These are phyloP conservation scores for Candida sojae DNA, from an alignment of 1,139 yeast genomes.

Conservation along the genomic window DNA sequence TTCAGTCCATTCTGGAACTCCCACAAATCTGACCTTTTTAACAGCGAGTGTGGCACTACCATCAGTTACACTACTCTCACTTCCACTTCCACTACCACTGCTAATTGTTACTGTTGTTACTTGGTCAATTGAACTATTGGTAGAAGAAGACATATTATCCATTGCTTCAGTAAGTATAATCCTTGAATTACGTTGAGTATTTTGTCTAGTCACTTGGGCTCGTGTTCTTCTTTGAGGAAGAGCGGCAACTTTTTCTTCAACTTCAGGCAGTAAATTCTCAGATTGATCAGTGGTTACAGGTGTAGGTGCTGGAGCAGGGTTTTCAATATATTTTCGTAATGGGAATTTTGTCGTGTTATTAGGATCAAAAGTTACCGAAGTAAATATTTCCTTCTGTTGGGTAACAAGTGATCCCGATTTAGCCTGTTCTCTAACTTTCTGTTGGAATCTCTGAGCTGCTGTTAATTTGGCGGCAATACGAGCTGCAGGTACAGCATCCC, in stretches of 20 bases:
- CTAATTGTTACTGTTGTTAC: background rate
- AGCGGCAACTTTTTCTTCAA: background rate
- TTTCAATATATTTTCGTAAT: constrained; percentile 23
- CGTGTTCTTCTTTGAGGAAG: constrained; percentile 20
- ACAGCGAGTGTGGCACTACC: constrained; percentile 7
- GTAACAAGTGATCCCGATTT: constrained; percentile 41
- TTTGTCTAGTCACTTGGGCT: constrained; percentile 34
- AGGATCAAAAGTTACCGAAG: constrained; percentile 45
- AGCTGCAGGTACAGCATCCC: constrained; percentile 1
- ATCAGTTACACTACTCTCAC: constrained; percentile 1
- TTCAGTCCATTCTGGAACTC: constrained; percentile 53
- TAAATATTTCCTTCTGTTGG: constrained; percentile 38
- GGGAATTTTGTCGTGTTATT: constrained; percentile 34
- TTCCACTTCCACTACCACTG: background rate
- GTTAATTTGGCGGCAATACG: constrained; percentile 20
- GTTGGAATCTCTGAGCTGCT: constrained; percentile 45
- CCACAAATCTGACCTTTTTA: constrained; percentile 53
- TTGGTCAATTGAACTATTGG: constrained; percentile 4
- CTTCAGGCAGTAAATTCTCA: constrained; percentile 3
- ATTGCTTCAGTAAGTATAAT: constrained; percentile 12
- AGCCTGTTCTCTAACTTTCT: constrained; percentile 42
- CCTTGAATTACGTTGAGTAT: constrained; percentile 34
- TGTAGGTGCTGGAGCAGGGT: constrained; percentile 10
- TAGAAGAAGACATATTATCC: constrained; percentile 6
- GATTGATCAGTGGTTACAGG: background rate